Percentiles rank a stretch among this genome's conserved stretches.
These are phyloP conservation scores for Coemansia sp. DNA, from an alignment of 192 early-diverging fungal genomes.

Conservation along the genomic window DNA sequence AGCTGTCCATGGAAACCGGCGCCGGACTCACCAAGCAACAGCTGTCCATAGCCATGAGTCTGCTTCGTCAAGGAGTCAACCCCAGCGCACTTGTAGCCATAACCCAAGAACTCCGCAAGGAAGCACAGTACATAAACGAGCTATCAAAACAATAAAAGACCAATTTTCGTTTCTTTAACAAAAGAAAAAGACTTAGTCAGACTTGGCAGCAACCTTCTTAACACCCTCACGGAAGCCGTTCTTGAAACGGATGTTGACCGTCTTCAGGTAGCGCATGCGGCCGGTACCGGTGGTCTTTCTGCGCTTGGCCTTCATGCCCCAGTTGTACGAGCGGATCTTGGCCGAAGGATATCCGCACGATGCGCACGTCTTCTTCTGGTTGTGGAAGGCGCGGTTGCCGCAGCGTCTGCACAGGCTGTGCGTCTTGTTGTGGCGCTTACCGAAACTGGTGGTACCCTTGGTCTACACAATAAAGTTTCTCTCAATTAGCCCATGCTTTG, in stretches of 20 bases:
- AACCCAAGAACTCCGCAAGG: slow-evolving; percentile 43
- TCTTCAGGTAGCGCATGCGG: slow-evolving; percentile 95
- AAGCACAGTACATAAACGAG: slow-evolving; percentile 14
- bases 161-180: neutral
- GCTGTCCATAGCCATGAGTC: slow-evolving; percentile 34
- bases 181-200: slow-evolving; percentile 15
- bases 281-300: slow-evolving; percentile 99
- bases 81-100: slow-evolving; percentile 44
- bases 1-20: slow-evolving; percentile 33
- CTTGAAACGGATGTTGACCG: slow-evolving; percentile 89
- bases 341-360: slow-evolving; percentile 98
- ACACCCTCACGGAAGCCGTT: slow-evolving; percentile 93
- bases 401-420: slow-evolving; percentile 98
- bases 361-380: slow-evolving; percentile 99
- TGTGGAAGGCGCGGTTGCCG: slow-evolving; percentile 96
- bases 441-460: slow-evolving; percentile 98
- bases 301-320: slow-evolving; percentile 93
- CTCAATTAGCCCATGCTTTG: neutral
- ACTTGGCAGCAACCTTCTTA: slow-evolving; percentile 22
- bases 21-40: slow-evolving; percentile 44
- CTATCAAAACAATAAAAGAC: slow-evolving; percentile 1
- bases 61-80: slow-evolving; percentile 47
- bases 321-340: slow-evolving; percentile 96
- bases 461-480: slow-evolving; percentile 54
- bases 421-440: slow-evolving; percentile 99